These are phyloP conservation scores for Cystobasidium pallidum DNA, from an alignment of 1,284 basidiomycete species.

Conservation along the genomic window DNA sequence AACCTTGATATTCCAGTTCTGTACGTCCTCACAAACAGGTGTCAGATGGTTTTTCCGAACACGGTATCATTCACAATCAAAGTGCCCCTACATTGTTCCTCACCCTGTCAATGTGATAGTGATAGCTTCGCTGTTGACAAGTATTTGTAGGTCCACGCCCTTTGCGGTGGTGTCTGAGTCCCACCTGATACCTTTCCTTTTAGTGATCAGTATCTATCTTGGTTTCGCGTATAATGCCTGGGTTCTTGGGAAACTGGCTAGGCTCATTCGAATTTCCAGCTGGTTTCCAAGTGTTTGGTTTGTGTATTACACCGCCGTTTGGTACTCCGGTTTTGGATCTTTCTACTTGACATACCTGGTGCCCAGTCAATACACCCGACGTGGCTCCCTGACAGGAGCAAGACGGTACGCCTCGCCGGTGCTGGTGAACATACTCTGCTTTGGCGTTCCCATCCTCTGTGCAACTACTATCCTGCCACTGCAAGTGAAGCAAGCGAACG, in stretches of 20 bases:
- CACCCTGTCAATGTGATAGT: constrained; percentile 42
- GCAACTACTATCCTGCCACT: constrained; percentile 8
- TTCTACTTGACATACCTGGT: constrained; percentile 40
- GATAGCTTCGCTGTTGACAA: constrained; percentile 15
- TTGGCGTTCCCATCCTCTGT: constrained; percentile 28
- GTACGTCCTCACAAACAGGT: neutral
- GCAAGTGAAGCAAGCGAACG: constrained; percentile 23
- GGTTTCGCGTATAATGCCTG: constrained; percentile 16
- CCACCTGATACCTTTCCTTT: neutral
- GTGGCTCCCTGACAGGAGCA: constrained; percentile 28
- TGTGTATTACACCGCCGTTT: constrained; percentile 27
- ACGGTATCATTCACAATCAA: constrained; percentile 29
- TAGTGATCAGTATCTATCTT: constrained; percentile 17
- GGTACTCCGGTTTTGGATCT: constrained; percentile 37
- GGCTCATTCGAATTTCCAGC: constrained; percentile 18
- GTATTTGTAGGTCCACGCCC: constrained; percentile 32
- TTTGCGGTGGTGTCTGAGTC: too few relatives aligned
- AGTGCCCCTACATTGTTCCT: constrained; percentile 40
- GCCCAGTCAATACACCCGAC: constrained; percentile 30
- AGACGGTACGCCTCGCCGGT: constrained; percentile 6
- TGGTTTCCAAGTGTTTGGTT: constrained; percentile 43
- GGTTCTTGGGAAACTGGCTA: neutral
- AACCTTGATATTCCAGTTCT: constrained; percentile 26
- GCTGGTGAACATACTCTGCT: constrained; percentile 26
- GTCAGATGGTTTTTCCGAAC: constrained; percentile 33